Conservation (phyloP, 2,329 filamentous ascomycete species). For the Dryadomyces sulphureus region DNA sequence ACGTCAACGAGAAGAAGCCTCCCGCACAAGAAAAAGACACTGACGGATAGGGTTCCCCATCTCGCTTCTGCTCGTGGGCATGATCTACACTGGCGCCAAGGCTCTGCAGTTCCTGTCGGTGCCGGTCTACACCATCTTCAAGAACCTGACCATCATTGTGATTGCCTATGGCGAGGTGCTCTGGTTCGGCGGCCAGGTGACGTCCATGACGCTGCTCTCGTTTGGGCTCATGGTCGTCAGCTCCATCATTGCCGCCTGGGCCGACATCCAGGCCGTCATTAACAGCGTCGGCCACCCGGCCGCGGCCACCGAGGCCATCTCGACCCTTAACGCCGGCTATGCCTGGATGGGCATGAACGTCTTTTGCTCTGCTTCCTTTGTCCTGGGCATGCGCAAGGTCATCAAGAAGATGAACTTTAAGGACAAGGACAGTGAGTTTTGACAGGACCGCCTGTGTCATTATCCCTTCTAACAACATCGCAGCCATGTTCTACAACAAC, state of each 20-base stretch:
- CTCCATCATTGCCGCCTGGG: slow-evolving; percentile 91
- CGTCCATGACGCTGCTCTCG: slow-evolving; percentile 72
- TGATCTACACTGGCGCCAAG: slow-evolving; percentile 98
- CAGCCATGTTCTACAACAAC: slow-evolving; percentile 99
- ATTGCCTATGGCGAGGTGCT: slow-evolving; percentile 97
- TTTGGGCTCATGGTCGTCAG: slow-evolving; percentile 95
- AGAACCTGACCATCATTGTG: slow-evolving; percentile 97
- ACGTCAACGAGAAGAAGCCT: no score
- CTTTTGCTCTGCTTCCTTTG: slow-evolving; percentile 79
- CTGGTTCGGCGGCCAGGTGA: slow-evolving; percentile 93
- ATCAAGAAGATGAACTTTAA: slow-evolving; percentile 99
- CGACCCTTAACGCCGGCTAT: slow-evolving; percentile 86
- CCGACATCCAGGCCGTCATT: slow-evolving; percentile 80
- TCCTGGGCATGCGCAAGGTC: slow-evolving; percentile 90
- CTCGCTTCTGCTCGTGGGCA: slow-evolving; percentile 86
- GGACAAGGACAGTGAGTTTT: slow-evolving; percentile 87
- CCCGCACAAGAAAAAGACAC: no score
- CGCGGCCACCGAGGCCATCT: slow-evolving; percentile 60
- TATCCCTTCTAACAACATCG: neutral
- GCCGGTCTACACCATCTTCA: slow-evolving; percentile 98
- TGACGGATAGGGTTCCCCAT: slow-evolving; percentile 71
- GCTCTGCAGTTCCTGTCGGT: slow-evolving; percentile 93
- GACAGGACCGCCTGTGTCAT: neutral
- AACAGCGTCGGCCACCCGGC: slow-evolving; percentile 39
- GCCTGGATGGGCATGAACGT: slow-evolving; percentile 98